phyloP scores from a whole-genome alignment of 2,329 filamentous ascomycete genomes.

The Aplosporella prunicola region DNA sequence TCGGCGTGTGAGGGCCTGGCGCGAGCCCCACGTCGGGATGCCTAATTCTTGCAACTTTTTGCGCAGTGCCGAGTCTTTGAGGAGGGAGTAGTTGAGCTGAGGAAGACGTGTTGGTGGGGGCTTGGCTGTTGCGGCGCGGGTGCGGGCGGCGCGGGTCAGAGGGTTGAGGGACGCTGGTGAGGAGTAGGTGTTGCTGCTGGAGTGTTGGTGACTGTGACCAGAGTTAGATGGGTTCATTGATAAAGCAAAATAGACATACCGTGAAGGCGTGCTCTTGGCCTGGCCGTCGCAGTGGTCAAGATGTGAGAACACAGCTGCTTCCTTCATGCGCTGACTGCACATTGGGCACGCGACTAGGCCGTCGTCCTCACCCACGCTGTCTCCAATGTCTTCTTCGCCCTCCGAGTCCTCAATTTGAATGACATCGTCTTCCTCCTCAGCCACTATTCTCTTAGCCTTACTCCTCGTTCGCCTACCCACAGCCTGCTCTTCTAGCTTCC shows the following conservation, averaged over 20 bases:
- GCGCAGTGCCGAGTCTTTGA: conserved; percentile 68
- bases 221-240: background rate
- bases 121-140: conserved; percentile 21
- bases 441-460: conserved; percentile 23
- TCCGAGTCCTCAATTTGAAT: conserved; percentile 30
- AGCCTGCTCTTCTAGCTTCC: conserved; percentile 33
- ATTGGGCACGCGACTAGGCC: conserved; percentile 77
- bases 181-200: conserved; percentile 13
- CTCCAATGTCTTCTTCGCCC: conserved; percentile 31
- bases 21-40: conserved; percentile 60
- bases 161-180: conserved; percentile 17
- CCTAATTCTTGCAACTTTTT: conserved; percentile 78
- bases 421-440: conserved; percentile 15
- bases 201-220: no score
- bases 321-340: conserved; percentile 71
- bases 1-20: conserved; percentile 62
- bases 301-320: conserved; percentile 67
- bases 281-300: conserved; percentile 55
- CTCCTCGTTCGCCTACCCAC: conserved; percentile 42
- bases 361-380: conserved; percentile 50
- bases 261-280: conserved; percentile 22
- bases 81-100: conserved; percentile 72
- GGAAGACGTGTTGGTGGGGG: conserved; percentile 45
- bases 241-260: conserved; percentile 19
- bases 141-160: conserved; percentile 13